Evolutionary conservation across 2,329 filamentous ascomycete species (phyloP), one percentile per base, ranked within the genome.

Genomic region (Colletotrichum nymphaeae): DNA sequence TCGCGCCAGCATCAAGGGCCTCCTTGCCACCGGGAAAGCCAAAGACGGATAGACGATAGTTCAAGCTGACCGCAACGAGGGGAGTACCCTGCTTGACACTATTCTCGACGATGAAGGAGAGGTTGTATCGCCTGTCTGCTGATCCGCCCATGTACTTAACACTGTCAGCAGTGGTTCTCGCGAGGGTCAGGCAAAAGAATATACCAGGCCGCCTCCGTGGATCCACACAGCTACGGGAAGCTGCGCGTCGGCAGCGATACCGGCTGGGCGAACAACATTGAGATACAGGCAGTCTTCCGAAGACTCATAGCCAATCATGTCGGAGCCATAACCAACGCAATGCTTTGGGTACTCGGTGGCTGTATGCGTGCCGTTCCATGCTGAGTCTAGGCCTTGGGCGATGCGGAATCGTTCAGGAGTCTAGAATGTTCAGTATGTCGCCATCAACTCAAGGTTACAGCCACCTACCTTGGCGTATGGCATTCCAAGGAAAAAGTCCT

Each of bases 161-260:
- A 19, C 49, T 69, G 62, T 69, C 49, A 70, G 65, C 28, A 12
- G 4, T 24, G 28, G 56, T 52, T 26, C 28, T 35, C 28, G 37
- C 26, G 22, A 8, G 22, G 16, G 9, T 11, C 8, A 8, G 11
- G 24, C 26, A 16, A 22, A 24, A 24, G 12, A 11, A 24, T 58
- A 28, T 59, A 72, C 68, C 59, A 82, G 58, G 19, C 80, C 80
- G 28, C 81, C 81, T 42, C 86, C 86, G 69, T 91, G 87, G 57
- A 92, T 90, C 89, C 90, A 92, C 0, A 91, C 84, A 12, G 84
- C 85, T 7, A 92, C 87, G 0, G 90, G 90, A 2, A 92, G 82
- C 9, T 80, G 83, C 2, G 79, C 78, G 8, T 77, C 76, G 37
- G 79, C 74, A 9, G 82, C 78, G 5, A 85, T 81, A 6, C 86